These are phyloP conservation scores for Capsicum chinense DNA, from an alignment of 257 asterid genomes.

Conservation along the genomic window DNA sequence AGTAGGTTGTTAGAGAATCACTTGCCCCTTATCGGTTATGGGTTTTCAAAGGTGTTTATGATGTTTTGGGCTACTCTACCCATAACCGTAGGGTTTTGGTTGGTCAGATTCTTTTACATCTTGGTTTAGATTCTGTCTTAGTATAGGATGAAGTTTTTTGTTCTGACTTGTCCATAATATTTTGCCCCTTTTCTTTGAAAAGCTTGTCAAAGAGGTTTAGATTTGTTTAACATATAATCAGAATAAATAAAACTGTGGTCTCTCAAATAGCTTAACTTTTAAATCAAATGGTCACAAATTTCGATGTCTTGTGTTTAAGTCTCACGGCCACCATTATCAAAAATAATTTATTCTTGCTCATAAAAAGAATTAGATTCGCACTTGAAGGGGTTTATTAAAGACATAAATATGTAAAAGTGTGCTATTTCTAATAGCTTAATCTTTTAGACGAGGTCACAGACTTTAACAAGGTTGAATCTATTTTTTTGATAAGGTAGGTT, in stretches of 20 bases:
- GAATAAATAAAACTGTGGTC: neutral
- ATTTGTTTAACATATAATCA: neutral
- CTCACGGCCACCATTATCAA: neutral
- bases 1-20: neutral
- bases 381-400: neutral
- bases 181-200: neutral
- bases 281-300: neutral
- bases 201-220: neutral
- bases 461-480: neutral
- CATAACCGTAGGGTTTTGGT: neutral
- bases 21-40: neutral
- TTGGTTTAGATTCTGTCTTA: slow-evolving; percentile 6
- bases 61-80: slow-evolving; percentile 5
- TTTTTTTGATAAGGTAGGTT: neutral
- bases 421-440: slow-evolving; percentile 2
- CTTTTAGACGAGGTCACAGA: slow-evolving; percentile 3
- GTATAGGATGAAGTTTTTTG: neutral
- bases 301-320: neutral
- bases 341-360: neutral
- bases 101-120: neutral
- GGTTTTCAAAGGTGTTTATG: neutral
- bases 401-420: neutral
- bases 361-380: neutral
- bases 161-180: slow-evolving; percentile 1
- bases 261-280: neutral